These are phyloP conservation scores for Platanthera zijinensis DNA, from an alignment of 106 monocot species.

Conservation along the genomic window DNA sequence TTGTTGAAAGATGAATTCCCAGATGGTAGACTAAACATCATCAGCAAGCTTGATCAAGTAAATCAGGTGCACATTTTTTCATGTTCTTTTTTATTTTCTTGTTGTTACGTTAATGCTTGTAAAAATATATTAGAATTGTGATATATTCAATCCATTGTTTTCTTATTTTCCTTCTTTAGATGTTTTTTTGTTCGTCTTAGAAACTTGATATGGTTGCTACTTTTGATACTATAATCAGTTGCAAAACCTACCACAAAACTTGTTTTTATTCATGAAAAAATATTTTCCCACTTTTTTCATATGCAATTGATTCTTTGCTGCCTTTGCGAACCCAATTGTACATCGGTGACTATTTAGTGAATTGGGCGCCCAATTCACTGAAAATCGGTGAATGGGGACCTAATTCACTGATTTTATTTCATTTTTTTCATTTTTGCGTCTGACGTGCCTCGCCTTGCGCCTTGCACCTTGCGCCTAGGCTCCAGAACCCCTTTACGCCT, in stretches of 20 bases:
- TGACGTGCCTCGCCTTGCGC: too few species aligned
- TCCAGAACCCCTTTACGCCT: too few species aligned
- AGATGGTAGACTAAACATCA: constrained; percentile 89
- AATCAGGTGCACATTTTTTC: constrained; percentile 51
- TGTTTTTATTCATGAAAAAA: not conserved
- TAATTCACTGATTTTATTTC: too few species aligned
- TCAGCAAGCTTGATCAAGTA: constrained; percentile 97
- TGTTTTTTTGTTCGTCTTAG: not conserved
- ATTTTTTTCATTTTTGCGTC: too few species aligned
- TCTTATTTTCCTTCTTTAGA: not conserved
- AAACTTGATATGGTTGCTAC: not conserved
- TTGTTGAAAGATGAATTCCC: constrained; percentile 92
- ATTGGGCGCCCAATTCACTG: too few species aligned
- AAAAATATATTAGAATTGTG: not conserved
- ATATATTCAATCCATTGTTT: not conserved
- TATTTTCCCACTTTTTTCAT: not conserved
- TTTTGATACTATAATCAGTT: not conserved
- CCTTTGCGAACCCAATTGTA: not conserved
- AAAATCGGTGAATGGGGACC: too few species aligned
- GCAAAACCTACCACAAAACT: not conserved
- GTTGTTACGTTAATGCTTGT: not conserved
- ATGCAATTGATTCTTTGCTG: not conserved
- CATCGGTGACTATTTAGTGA: too few species aligned
- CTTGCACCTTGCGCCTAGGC: too few species aligned
- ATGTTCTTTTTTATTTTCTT: not conserved